phyloP scores from a whole-genome alignment of 1,139 yeast genomes.

The Pichia sp. region DNA sequence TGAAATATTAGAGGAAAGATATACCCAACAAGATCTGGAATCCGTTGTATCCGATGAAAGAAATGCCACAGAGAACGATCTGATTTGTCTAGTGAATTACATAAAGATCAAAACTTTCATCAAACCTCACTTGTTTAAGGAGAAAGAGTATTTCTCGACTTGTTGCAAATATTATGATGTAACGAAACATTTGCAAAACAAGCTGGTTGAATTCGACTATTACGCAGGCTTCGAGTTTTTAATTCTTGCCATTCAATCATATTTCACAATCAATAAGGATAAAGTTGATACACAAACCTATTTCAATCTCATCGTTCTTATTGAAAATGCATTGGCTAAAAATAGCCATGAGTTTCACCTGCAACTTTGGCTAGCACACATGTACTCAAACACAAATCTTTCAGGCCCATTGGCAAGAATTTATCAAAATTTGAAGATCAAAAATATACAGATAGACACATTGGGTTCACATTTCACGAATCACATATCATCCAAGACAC shows the following conservation, averaged over 20 bases:
- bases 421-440: conserved; percentile 55
- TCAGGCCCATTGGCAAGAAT: conserved; percentile 46
- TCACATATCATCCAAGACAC: conserved; percentile 39
- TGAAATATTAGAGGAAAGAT: conserved; percentile 14
- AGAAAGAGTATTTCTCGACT: conserved; percentile 20
- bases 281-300: conserved; percentile 21
- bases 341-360: conserved; percentile 67
- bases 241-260: conserved; percentile 42
- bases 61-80: conserved; percentile 30
- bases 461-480: conserved; percentile 54
- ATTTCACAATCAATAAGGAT: conserved; percentile 18
- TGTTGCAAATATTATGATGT: conserved; percentile 22
- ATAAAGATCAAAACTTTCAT: conserved; percentile 41
- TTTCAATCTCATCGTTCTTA: conserved; percentile 36
- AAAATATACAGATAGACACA: conserved; percentile 77
- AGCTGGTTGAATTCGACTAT: conserved; percentile 54
- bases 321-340: conserved; percentile 44
- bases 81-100: conserved; percentile 45
- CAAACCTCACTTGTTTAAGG: conserved; percentile 18
- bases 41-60: conserved; percentile 19
- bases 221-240: conserved; percentile 63
- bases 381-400: conserved; percentile 60
- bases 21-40: conserved; percentile 10
- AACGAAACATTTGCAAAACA: conserved; percentile 28
- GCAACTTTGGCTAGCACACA: conserved; percentile 63